Evolutionary conservation across 371 early-diverging fungal species (phyloP).

Genomic region (Smittium culicis): DNA sequence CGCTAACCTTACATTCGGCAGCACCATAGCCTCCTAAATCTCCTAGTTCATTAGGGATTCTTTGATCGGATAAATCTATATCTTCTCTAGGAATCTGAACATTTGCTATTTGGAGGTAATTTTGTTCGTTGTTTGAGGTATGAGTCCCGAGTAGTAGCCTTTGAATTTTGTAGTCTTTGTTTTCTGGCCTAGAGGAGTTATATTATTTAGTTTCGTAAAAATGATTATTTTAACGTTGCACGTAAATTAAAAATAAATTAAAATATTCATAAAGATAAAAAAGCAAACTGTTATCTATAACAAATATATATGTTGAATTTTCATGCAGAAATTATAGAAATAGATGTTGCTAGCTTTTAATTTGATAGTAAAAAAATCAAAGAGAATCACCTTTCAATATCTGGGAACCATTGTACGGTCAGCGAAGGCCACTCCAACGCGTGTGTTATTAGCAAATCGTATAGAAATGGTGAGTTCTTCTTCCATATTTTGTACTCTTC

Average conservation of each 20-base stretch:
- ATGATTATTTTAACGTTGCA: background rate
- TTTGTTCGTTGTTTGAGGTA: conserved; percentile 85
- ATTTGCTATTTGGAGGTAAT: conserved; percentile 82
- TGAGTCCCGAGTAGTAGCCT: conserved; percentile 88
- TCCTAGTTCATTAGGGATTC: conserved; percentile 13
- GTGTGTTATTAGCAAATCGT: conserved; percentile 93
- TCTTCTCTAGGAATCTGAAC: conserved; percentile 72
- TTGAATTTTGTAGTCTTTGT: conserved; percentile 79
- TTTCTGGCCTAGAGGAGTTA: conserved; percentile 81
- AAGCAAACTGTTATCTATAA: no score
- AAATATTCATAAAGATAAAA: no score
- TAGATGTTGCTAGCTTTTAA: no score
- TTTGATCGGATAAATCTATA: conserved; percentile 41
- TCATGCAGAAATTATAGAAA: no score
- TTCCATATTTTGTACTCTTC: conserved; percentile 99
- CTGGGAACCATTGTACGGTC: conserved; percentile 96
- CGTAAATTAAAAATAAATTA: no score
- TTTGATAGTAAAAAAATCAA: no score
- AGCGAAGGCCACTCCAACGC: conserved; percentile 96
- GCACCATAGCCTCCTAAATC: conserved; percentile 68
- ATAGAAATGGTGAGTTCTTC: conserved; percentile 96
- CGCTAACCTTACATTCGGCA: conserved; percentile 62
- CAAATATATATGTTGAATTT: no score
- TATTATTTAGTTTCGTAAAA: background rate
- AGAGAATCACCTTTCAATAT: conserved; percentile 59